Percentiles rank a stretch among this genome's conserved stretches.
phyloP scores from a whole-genome alignment of 2,329 filamentous ascomycete species.

The Polytolypa hystricis region DNA sequence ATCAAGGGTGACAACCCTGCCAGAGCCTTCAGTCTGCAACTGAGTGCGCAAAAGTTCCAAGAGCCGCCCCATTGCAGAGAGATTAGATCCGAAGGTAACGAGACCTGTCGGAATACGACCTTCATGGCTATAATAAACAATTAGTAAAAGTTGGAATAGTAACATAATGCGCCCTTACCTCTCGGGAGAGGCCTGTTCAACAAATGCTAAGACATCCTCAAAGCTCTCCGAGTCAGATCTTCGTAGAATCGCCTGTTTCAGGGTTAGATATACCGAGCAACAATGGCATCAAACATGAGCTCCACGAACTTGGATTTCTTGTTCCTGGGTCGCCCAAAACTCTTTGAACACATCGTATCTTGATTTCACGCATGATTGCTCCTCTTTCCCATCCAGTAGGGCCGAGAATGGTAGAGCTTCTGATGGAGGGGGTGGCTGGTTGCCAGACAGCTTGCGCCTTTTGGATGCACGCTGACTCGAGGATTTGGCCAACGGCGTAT shows the following conservation, averaged over 20 bases:
- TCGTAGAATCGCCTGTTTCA: conserved; percentile 19
- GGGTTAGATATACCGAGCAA: background rate
- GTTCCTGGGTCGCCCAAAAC: conserved; percentile 29
- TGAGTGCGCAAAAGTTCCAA: conserved; percentile 27
- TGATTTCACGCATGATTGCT: conserved; percentile 19
- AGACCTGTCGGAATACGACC: conserved; percentile 32
- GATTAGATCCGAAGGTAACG: conserved; percentile 33
- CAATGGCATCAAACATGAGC: background rate
- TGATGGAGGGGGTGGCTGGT: conserved; percentile 7
- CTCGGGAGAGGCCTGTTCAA: conserved; percentile 23
- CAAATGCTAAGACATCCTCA: conserved; percentile 27
- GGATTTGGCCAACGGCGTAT: conserved; percentile 39
- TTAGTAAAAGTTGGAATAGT: conserved; percentile 4
- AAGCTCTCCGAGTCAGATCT: conserved; percentile 31
- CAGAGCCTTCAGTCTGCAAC: conserved; percentile 21
- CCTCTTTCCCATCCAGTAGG: conserved; percentile 30
- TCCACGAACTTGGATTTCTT: conserved; percentile 27
- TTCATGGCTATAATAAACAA: conserved; percentile 21
- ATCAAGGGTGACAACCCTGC: conserved; percentile 31
- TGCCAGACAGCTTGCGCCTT: conserved; percentile 44
- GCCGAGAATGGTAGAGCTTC: conserved; percentile 24
- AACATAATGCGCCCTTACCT: conserved; percentile 21
- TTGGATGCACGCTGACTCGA: conserved; percentile 42
- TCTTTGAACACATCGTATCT: conserved; percentile 29
- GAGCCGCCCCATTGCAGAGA: conserved; percentile 30